phyloP scores from a whole-genome alignment of 106 monocot genomes.

The Amphibolis antarctica region DNA sequence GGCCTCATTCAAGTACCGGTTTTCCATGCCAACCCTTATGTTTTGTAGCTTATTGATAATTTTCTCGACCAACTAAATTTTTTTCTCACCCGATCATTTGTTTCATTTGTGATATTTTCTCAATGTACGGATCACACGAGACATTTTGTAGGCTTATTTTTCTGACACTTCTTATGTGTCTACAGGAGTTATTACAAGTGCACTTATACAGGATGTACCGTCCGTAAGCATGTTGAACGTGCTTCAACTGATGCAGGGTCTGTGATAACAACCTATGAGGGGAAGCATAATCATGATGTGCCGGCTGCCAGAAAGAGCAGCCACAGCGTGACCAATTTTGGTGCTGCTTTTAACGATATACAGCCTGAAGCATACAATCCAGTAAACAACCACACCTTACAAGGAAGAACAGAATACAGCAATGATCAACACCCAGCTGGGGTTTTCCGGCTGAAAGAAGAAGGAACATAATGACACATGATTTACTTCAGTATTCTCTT shows the following conservation, averaged over 20 bases:
- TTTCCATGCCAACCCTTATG: too few species aligned
- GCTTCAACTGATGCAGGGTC: constrained; percentile 49
- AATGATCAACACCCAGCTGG: neutral
- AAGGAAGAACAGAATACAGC: neutral
- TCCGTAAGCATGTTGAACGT: constrained; percentile 80
- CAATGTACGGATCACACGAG: too few species aligned
- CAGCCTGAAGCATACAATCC: constrained; percentile 3
- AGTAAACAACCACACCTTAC: neutral
- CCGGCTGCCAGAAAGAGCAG: constrained; percentile 44
- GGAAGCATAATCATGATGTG: constrained; percentile 71
- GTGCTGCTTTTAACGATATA: neutral
- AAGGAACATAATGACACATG: neutral
- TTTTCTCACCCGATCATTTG: too few species aligned
- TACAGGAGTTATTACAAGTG: constrained; percentile 94
- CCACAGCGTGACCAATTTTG: constrained; percentile 14
- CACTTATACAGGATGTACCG: constrained; percentile 55
- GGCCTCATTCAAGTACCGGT: too few species aligned
- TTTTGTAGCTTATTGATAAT: too few species aligned
- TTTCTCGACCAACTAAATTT: too few species aligned
- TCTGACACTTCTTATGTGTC: too few species aligned
- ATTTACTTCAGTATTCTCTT: neutral
- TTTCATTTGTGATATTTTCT: too few species aligned
- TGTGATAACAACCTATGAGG: constrained; percentile 82
- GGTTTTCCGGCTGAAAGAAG: neutral
- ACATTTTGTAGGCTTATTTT: too few species aligned